Evolutionary conservation across 2,329 filamentous ascomycete species (phyloP), one percentile per base, ranked within the genome.

Genomic region (Hypomyces perniciosus): DNA sequence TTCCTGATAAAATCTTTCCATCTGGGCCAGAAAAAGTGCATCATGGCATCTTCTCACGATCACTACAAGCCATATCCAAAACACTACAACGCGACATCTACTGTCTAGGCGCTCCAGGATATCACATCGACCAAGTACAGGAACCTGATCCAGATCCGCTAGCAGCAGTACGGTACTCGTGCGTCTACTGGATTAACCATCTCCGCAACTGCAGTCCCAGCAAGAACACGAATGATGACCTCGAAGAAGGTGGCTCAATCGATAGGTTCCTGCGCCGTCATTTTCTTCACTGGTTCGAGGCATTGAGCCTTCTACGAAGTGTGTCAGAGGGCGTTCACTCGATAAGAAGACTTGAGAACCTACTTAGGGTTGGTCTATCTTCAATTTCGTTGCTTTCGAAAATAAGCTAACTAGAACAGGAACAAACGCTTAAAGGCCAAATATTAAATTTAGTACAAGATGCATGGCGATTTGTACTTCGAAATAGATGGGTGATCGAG

Each of bases 401-500:
- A 29, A n/a, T 6, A 38, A 13, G 8, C 34, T 27, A 28, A 35
- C 13, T 20, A 2, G 12, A 26, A n/a, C 12, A 46, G 44, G 33
- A 26, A 12, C 6, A 29, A 28, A 6, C 31, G 6, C 3, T 3
- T 28, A 26, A 46, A 33, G 27, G 6, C 28, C 12, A 35, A n/a
- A 20, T 48, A 35, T n/a, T 34, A 29, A 27, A 31, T 5, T 59
- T 63, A 10, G 20, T 63, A 41, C 58, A 46, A 31, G 64, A 71
- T 45, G 52, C 60, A 10, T 55, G 54, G 20, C 62, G 64, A 51
- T 69, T 64, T 57, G 55, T 63, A 13, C 46, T 54, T 8, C 46
- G 50, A 55, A 44, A 54, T 50, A 60, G 58, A 57, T 37, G 39
- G 41, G 37, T 57, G 27, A 62, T 70, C 33, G 53, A 65, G 40